Evolutionary conservation across 2,329 filamentous ascomycete species (phyloP).

Genomic region (Trichoderma koningiopsis): DNA sequence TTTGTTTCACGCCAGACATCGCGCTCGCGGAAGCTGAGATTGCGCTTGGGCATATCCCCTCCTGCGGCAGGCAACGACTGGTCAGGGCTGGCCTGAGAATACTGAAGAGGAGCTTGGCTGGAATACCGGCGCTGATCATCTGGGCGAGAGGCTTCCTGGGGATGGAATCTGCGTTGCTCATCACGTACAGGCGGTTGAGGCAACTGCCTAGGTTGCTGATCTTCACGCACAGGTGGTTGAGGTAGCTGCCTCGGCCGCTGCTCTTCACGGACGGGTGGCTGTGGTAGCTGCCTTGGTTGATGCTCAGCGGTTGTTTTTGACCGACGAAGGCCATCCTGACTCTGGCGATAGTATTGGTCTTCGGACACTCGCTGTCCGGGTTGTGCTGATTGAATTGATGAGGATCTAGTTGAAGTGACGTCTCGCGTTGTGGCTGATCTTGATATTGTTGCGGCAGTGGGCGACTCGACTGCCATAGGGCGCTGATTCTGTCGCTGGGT

Average conservation of each 20-base stretch:
- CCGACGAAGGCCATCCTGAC: constrained; percentile 11
- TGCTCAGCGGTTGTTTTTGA: not conserved
- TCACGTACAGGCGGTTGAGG: constrained; percentile 16
- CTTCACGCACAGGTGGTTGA: constrained; percentile 19
- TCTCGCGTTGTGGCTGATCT: constrained; percentile 24
- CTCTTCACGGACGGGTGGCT: constrained; percentile 5
- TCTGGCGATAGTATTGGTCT: constrained; percentile 30
- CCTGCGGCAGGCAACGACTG: constrained; percentile 31
- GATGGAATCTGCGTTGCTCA: constrained; percentile 4
- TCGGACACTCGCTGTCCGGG: constrained; percentile 31
- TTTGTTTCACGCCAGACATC: constrained; percentile 49
- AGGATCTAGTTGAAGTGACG: constrained; percentile 24
- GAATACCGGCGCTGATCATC: constrained; percentile 24
- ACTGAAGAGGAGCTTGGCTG: constrained; percentile 30
- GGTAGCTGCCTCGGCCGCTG: constrained; percentile 24
- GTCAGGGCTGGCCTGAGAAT: not conserved
- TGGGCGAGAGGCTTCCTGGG: constrained; percentile 8
- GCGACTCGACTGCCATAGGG: constrained; percentile 3
- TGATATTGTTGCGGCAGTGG: not conserved
- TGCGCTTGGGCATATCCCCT: constrained; percentile 52
- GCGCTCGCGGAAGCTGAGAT: constrained; percentile 63
- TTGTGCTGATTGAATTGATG: constrained; percentile 29
- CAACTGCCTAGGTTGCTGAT: constrained; percentile 25
- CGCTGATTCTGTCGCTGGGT: constrained; percentile 9
- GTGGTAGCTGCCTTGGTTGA: constrained; percentile 25